Base-by-base conservation (phyloP, 371 early-diverging fungal genomes). In the Smittium culicis region DNA sequence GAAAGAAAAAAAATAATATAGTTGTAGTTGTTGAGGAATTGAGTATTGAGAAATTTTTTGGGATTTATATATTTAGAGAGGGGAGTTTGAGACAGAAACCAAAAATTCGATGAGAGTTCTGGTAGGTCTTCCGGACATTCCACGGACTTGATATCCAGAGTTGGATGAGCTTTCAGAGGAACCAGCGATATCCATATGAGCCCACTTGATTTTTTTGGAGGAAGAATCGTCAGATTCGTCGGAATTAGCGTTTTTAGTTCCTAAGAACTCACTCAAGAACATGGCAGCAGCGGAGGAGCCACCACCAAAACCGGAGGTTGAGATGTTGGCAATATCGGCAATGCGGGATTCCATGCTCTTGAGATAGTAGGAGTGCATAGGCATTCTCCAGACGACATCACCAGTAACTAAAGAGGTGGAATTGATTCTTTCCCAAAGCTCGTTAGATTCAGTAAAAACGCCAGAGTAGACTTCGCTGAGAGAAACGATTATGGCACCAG, bases 331-430 rank as follows among this genome's bases (percentile, higher is more conserved):
- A 61, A 92, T 74, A 72, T 94, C 94, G 33, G 99, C 96, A 3
- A 96, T 90, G 5, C 81, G 71, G 54, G 92, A 88, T 69, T 86
- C 81, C 59, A 92, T 85, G 81, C 87, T 81, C 56, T 82, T 81
- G 54, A 83, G 76, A 71, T 83, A 73, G 74, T 29, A 29, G 34
- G 83, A 81, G 73, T 90, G 82, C 62, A 98, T 77, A 2, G 99
- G 99, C 94, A 98, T 95, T 54, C 95, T 80, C 99, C 99, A 99
- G 68, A 93, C 86, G 2, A 79, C 83, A 74, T 99, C 99, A 29
- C 88, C 82, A 0, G 87, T 76, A 5, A 72, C 66, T 30, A 81
- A 71, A 0, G 90, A 87, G 2, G 93, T 89, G 1, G 66, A 61
- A 14, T 83, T 72, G n/a, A 99, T 78, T 32, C 79, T 72, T 27